A percentile compares a stretch with the other conserved stretches of the same genome.
These are phyloP conservation scores for Epichloe hybrida DNA, from an alignment of 2,329 filamentous ascomycete genomes.

Conservation along the genomic window DNA sequence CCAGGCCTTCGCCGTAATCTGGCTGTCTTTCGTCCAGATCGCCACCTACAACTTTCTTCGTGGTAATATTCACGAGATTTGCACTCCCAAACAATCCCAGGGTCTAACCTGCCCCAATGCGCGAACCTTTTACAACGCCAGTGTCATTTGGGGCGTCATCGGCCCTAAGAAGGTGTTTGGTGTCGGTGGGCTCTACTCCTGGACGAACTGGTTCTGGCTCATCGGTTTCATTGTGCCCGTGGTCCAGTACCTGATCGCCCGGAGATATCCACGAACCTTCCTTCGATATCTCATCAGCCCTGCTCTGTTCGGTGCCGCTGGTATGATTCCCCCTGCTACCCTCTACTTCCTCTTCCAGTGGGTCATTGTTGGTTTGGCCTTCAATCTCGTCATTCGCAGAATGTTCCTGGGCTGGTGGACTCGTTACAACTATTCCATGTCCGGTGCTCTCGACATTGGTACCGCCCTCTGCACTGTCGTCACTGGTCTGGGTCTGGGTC, in stretches of 20 bases:
- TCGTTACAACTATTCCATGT: constrained; percentile 44
- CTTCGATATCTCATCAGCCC: constrained; percentile 39
- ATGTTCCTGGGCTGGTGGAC: constrained; percentile 42
- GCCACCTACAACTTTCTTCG: constrained; percentile 26
- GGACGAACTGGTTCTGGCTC: constrained; percentile 42
- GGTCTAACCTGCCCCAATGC: constrained; percentile 43
- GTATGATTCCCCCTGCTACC: constrained; percentile 40
- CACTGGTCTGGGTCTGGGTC: constrained; percentile 31
- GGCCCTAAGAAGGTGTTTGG: constrained; percentile 25
- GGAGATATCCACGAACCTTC: constrained; percentile 30
- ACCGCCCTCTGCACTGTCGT: constrained; percentile 43
- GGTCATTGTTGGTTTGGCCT: constrained; percentile 40
- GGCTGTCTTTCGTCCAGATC: constrained; percentile 25
- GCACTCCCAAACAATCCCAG: constrained; percentile 31
- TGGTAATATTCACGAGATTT: constrained; percentile 39
- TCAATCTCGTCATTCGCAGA: constrained; percentile 39
- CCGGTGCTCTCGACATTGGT: constrained; percentile 45
- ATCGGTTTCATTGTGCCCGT: constrained; percentile 35
- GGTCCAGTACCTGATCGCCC: constrained; percentile 33
- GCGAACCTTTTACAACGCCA: constrained; percentile 46
- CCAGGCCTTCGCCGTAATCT: constrained; percentile 28
- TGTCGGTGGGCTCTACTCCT: constrained; percentile 28
- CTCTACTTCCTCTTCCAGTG: constrained; percentile 41
- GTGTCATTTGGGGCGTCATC: constrained; percentile 48
- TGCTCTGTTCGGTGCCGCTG: constrained; percentile 36